Percentiles rank a stretch among this genome's conserved stretches.
Conservation (phyloP, 2,329 filamentous ascomycete species). For the Aspergillus sp. region DNA sequence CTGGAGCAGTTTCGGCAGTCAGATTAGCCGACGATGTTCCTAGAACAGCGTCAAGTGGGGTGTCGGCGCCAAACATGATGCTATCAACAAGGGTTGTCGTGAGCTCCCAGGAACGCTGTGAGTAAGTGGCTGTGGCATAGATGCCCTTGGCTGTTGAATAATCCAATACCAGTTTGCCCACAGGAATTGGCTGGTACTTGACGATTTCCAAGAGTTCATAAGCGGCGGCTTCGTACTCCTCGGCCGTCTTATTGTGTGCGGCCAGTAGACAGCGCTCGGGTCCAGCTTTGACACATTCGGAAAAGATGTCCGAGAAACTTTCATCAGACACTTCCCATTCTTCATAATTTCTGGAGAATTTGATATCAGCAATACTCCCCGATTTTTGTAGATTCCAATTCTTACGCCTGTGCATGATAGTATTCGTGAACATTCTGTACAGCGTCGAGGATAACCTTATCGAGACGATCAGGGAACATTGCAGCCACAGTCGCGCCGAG, state of each 20-base stretch:
- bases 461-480: slow-evolving; percentile 14
- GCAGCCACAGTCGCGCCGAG: slow-evolving; percentile 10
- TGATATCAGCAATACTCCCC: not conserved
- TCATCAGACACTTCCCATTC: slow-evolving; percentile 4
- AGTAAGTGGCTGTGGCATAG: slow-evolving; percentile 2
- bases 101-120: not conserved
- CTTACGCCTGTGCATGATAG: slow-evolving; percentile 9
- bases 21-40: not conserved
- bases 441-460: slow-evolving; percentile 9
- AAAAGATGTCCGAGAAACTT: slow-evolving; percentile 4
- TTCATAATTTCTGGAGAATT: slow-evolving; percentile 7
- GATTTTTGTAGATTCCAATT: too few relatives aligned
- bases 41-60: not conserved
- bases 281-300: slow-evolving; percentile 7
- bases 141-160: slow-evolving; percentile 3
- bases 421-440: slow-evolving; percentile 12
- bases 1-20: not conserved
- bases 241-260: not conserved
- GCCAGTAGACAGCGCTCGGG: slow-evolving; percentile 9
- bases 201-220: slow-evolving; percentile 5
- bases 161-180: slow-evolving; percentile 2
- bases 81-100: not conserved
- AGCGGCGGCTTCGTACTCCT: slow-evolving; percentile 7
- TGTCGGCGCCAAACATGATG: not conserved
- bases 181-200: slow-evolving; percentile 7